Base-by-base conservation (phyloP, 805 yeast genomes). In the Candida endomychidarum region DNA sequence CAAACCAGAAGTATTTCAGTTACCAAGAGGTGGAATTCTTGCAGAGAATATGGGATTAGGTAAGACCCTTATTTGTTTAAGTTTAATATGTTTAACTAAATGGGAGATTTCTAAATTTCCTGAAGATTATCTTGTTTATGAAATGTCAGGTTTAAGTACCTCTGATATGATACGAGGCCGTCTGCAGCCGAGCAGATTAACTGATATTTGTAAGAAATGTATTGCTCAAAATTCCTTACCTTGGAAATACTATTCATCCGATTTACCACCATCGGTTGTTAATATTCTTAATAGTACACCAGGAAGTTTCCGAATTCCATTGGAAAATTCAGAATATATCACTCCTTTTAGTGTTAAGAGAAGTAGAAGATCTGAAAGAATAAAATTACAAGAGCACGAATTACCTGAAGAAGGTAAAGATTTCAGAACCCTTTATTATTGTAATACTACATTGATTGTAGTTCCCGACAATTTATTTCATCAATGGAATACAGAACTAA, bases 21-120 rank as follows among this genome's bases (percentile, higher is more conserved):
- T 78, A 2, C 80, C 85, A 0, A 61, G 74, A 47, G 85, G 85
- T 14, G 86, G 85, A 0, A 77, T 80, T 4, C 54, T 80, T 11
- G 84, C 84, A 1, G 86, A 80, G 42, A 79, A 78, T 67, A 80
- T 80, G 85, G 86, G 86, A 0, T 60, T 79, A 27, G 86, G 86
- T 0, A 80, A 80, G 52, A 80, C 86, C 0, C 67, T 78, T 35
- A 79, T 80, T 4, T 78, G 83, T 48, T 57, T 80, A 19, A 76
- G 81, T 3, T 59, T 80, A 35, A 68, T 83, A 0, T 74, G 83
- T 46, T 50, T 74, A 6, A 73, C 88, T 0, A 78, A 74, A 46
- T 60, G 56, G 49, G 83, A 82, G 35, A 51, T 72, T 2, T 68
- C 84, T 1, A 43, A 42, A 11, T 19, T 31, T 10, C 48, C 48